phyloP scores from a whole-genome alignment of 1,284 basidiomycete species.

The Pyrrhoderma lamaoense region DNA sequence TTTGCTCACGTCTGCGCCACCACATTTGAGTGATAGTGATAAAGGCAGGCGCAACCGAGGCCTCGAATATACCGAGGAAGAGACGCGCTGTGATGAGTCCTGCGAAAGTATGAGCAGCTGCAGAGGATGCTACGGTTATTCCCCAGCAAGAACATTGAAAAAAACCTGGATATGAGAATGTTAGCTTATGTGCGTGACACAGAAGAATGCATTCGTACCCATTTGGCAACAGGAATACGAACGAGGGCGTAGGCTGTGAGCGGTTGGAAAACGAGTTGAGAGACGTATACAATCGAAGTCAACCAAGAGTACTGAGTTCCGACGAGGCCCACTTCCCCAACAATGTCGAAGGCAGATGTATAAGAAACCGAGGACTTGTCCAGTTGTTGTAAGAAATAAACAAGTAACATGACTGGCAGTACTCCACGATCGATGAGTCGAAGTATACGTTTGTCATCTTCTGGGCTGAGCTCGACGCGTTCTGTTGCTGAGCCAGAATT shows the following conservation, averaged over 20 bases:
- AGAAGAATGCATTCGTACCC: slow-evolving; percentile 24
- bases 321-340: slow-evolving; percentile 33
- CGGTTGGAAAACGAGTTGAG: slow-evolving; percentile 40
- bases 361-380: slow-evolving; percentile 37
- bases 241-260: slow-evolving; percentile 38
- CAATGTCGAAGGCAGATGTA: slow-evolving; percentile 36
- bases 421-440: slow-evolving; percentile 37
- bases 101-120: too few species aligned
- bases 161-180: slow-evolving; percentile 25
- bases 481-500: background rate
- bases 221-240: slow-evolving; percentile 36
- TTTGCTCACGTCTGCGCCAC: slow-evolving; percentile 40
- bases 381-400: slow-evolving; percentile 36
- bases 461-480: slow-evolving; percentile 25
- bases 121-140: too few species aligned
- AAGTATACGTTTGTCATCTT: slow-evolving; percentile 31
- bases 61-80: slow-evolving; percentile 39
- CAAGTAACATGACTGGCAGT: slow-evolving; percentile 34
- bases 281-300: slow-evolving; percentile 38
- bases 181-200: background rate
- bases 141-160: slow-evolving; percentile 35
- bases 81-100: slow-evolving; percentile 28
- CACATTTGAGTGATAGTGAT: slow-evolving; percentile 36
- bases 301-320: slow-evolving; percentile 41
- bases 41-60: slow-evolving; percentile 27